A percentile compares a stretch with the other conserved stretches of the same genome.
Evolutionary conservation across 306 rosid species (phyloP).

Genomic region (Pterocarpus santalinus): DNA sequence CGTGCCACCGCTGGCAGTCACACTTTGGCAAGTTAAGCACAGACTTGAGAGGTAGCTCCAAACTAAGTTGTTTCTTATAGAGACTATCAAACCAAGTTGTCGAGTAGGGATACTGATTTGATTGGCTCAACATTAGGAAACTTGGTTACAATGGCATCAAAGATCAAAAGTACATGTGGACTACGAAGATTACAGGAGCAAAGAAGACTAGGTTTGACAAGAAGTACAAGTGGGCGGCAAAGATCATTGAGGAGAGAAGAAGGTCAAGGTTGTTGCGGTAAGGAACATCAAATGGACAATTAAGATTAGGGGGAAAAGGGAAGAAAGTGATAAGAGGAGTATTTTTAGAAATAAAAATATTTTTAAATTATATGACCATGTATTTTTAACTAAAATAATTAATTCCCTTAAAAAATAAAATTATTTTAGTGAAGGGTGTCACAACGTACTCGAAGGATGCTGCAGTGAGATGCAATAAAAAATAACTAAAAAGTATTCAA

Average conservation of each 20-base stretch:
- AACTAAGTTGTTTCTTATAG: constrained; percentile 46
- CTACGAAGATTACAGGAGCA: constrained; percentile 72
- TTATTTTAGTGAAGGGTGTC: no score
- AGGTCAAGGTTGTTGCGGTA: constrained; percentile 18
- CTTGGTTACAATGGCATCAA: constrained; percentile 2
- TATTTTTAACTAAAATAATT: no score
- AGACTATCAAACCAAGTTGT: constrained; percentile 65
- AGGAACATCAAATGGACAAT: no score
- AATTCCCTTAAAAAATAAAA: no score
- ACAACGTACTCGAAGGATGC: no score
- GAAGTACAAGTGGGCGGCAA: constrained; percentile 80
- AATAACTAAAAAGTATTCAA: no score
- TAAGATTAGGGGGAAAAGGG: no score
- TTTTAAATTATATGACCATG: no score
- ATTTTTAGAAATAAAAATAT: no score
- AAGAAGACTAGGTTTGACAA: constrained; percentile 43
- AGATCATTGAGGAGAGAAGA: constrained; percentile 61
- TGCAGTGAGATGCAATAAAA: no score
- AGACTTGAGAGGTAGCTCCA: constrained; percentile 58
- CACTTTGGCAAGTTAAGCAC: constrained; percentile 49
- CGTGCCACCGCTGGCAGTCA: constrained; percentile 25
- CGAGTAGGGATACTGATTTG: constrained; percentile 71
- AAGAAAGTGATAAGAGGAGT: no score
- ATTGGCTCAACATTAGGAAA: constrained; percentile 54
- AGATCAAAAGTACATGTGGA: constrained; percentile 82